Conservation (phyloP, 768 basidiomycete species). For the Cystobasidium onofrii region DNA sequence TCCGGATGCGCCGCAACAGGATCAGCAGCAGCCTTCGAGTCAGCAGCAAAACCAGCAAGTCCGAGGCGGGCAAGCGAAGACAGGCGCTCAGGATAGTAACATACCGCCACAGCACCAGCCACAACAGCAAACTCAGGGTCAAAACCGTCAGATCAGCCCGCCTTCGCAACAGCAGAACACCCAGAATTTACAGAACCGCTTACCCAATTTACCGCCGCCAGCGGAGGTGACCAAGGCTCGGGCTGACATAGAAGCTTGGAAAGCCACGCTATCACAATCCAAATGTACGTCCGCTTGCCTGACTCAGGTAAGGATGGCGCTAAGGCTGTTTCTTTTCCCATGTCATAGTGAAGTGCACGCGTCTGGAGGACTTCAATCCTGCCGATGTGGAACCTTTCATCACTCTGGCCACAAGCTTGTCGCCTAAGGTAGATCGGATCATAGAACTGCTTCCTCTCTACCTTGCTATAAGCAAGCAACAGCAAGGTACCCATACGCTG, state of each 20-base stretch:
- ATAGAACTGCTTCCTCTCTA: slow-evolving; percentile 39
- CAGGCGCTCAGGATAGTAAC: background rate
- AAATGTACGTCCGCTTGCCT: background rate
- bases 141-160: background rate
- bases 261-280: background rate
- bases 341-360: background rate
- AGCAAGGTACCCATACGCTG: slow-evolving; percentile 23
- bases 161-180: background rate
- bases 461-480: slow-evolving; percentile 37
- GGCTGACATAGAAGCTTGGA: slow-evolving; percentile 6
- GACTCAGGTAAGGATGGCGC: no score
- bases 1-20: slow-evolving; percentile 10
- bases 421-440: slow-evolving; percentile 36
- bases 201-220: slow-evolving; percentile 4
- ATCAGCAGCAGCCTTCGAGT: background rate
- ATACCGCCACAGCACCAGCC: background rate
- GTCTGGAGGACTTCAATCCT: slow-evolving; percentile 9
- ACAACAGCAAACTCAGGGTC: background rate
- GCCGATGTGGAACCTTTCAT: slow-evolving; percentile 31
- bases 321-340: background rate
- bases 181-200: background rate
- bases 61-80: background rate
- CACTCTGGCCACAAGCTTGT: slow-evolving; percentile 30
- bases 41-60: background rate
- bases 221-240: slow-evolving; percentile 5